Evolutionary conservation across 1,139 yeast species (phyloP), one percentile per base, ranked within the genome.

Genomic region (Lodderomyces jiufengensis): DNA sequence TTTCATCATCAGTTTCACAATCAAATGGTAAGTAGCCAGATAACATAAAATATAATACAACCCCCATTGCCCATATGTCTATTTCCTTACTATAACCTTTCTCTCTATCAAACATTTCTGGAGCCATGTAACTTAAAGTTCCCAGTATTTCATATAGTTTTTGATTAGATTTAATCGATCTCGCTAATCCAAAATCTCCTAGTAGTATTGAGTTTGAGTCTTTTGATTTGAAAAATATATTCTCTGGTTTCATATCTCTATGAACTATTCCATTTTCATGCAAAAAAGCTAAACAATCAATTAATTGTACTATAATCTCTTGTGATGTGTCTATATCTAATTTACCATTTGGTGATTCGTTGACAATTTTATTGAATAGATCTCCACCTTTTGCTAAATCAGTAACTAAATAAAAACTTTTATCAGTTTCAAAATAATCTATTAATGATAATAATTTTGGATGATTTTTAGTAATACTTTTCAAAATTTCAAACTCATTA

Each of bases 11-110:
- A 5, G 79, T 73, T 40, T 83, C 92, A 44, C 90, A 76, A 49
- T 84, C 92, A 56, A 84, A 84, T 1, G 94, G 94, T 58, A 84
- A 78, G 51, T 82, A 83, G 1, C 92, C 92, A 46, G 84, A 73
- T 9, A 81, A 67, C 73, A 82, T 70, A 49, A 83, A 82, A 53
- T 83, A 84, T 1, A 82, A 72, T 27, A 81, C 63, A 5, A 83
- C 90, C 1, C 92, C 92, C 18, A 83, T 63, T 0, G 92, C 84
- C 94, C 94, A 84, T 24, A 83, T 67, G 52, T 84, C 94, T 1
- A 81, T 83, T 1, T 73, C 70, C 45, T 63, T 69, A 15, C 75
- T 74, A 48, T 83, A 84, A 13, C 82, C 81, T 25, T 59, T 52
- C 39, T 73, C 63, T 15, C 64, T 55, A 18, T 5, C 65, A 24